Evolutionary conservation across 768 basidiomycete species (phyloP), one percentile per base, ranked within the genome.

Genomic region (Dendrothele bispora): DNA sequence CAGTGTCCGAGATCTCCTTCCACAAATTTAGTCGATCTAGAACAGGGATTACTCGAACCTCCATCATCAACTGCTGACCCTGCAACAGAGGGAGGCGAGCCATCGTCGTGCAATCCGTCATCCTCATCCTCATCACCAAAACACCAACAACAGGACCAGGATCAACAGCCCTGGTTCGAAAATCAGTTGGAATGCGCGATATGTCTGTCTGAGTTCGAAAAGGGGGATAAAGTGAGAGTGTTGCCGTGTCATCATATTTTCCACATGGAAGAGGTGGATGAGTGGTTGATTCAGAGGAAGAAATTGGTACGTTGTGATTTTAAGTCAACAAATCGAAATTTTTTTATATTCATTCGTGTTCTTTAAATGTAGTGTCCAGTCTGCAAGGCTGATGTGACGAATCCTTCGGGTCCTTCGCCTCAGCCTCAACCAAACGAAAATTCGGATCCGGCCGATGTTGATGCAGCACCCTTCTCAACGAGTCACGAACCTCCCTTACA

Each of bases 201-300:
- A 46, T 98, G 95, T 63, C 75, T 98, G 47, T 88, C 79, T 50
- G 82, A 86, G 52, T 98, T 98, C 57, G 82, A 71, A 32, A 83
- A 83, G 59, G 94, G 94, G 3, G 95, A 98, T 62, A 80, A 83
- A 57, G 91, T 98, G 35, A 82, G 95, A 56, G 90, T 95, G 43
- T 63, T 98, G 32, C 95, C 95, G 1, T 98, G 95, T 60, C 87
- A 89, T 39, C 95, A 98, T 63, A 84, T 98, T 45, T 98, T 97
- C 69, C 95, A 98, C 67, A 78, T 91, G 37, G 78, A 85, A 28
- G 95, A 98, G 63, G 82, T 97, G 30, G 92, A 94, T 62, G 79
- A 86, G 54, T 98, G 95, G 95, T 69, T 98, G 50, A 86, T 95
- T 47, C 83, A 88, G 51, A 82, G 91, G 65, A 91, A 94, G 74